Evolutionary conservation across 371 early-diverging fungal species (phyloP), one percentile per base, ranked within the genome.

Genomic region (Phascolomyces articulosus): DNA sequence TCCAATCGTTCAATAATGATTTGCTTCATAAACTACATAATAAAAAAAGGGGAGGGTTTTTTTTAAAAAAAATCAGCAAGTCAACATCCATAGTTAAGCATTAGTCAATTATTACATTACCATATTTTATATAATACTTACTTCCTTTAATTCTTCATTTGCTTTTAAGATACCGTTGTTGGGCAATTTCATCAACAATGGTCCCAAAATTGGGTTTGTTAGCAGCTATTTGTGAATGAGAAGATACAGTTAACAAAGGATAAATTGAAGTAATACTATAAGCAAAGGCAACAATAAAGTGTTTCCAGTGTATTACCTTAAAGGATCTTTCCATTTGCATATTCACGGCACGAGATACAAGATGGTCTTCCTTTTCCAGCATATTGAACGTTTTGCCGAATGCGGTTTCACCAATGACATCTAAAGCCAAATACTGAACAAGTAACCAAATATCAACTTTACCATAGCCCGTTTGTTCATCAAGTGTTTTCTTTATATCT

Each of bases 361-460:
- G 71, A 55, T 81, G 75, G 21, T 60, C 63, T 20, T 75, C 73
- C 4, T 70, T 62, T 40, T 78, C 72, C 24, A 87, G 58, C 73
- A 85, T 77, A 24, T 79, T 68, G 53, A 87, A 84, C 9, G 74
- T 63, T 26, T 71, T 62, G 0, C 85, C 82, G 62, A 87, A 65
- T 2, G 60, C 65, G 20, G 60, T 60, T 54, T 65, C 65, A 38
- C 60, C 85, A 60, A 84, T 80, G 8, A 85, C 67, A 66, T 87
- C 85, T 26, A 79, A 41, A 3, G 82, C 74, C 28, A 73, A 66
- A 40, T 72, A 60, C 28, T 79, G 77, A 31, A 74, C 40, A 9
- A 79, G 57, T 0, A 40, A 57, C 74, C 76, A 77, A 18, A 79
- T 69, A 41, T 82, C 80, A 3, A 78, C 53, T 16, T 27, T 23